phyloP scores from a whole-genome alignment of 352 stramenopile genomes.

The Globisporangium echinulatum region DNA sequence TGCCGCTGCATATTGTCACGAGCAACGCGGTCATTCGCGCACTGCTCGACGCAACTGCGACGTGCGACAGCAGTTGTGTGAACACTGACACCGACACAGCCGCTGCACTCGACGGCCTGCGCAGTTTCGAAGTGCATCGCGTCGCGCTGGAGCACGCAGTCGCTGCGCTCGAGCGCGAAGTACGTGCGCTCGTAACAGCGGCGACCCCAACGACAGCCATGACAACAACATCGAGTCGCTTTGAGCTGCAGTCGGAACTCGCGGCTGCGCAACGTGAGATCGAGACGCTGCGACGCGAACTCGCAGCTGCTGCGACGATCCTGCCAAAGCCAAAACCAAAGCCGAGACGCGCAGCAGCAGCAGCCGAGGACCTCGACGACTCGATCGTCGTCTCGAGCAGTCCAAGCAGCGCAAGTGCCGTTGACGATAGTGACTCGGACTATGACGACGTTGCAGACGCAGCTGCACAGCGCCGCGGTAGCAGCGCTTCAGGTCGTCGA shows the following conservation, averaged over 20 bases:
- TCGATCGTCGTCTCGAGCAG: conserved; percentile 35
- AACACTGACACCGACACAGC: neutral
- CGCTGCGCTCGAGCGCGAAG: conserved; percentile 18
- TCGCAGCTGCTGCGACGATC: conserved; percentile 8
- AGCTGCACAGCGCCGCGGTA: conserved; percentile 1
- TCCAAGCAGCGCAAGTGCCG: conserved; percentile 39
- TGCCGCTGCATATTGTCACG: conserved; percentile 20
- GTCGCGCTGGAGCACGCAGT: conserved; percentile 19
- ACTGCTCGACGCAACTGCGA: conserved; percentile 34
- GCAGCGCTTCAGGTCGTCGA: neutral
- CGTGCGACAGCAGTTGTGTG: conserved; percentile 10
- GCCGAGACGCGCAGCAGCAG: conserved; percentile 12
- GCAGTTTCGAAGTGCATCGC: conserved; percentile 16
- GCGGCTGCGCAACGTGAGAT: conserved; percentile 18
- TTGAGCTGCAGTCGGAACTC: conserved; percentile 15
- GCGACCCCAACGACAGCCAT: no score
- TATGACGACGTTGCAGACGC: conserved; percentile 41
- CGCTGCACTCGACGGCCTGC: neutral
- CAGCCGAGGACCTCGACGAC: conserved; percentile 24
- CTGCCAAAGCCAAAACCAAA: conserved; percentile 15
- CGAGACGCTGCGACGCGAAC: conserved; percentile 6
- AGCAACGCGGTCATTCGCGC: conserved; percentile 54
- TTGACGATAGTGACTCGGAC: conserved; percentile 45
- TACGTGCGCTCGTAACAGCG: no score
- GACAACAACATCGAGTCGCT: no score